Evolutionary conservation across 2,329 filamentous ascomycete species (phyloP), one percentile per base, ranked within the genome.

Genomic region (Didymella sp.): DNA sequence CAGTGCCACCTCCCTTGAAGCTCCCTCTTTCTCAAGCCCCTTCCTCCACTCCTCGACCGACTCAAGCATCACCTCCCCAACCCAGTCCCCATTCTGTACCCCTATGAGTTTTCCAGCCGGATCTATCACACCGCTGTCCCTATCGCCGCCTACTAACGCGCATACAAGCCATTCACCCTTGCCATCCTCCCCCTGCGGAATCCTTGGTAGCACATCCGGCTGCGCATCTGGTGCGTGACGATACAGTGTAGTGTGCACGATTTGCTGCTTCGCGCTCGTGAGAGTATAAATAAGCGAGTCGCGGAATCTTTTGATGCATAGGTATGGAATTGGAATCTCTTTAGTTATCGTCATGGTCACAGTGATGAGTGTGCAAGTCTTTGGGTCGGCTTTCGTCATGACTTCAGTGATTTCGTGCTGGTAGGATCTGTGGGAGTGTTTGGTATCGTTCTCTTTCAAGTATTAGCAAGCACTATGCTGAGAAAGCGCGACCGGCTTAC

Each of bases 191-290:
- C 53, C 47, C 6, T 46, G n/a, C 17, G 33, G n/a, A 1, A 56
- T 52, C 15, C 21, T 27, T 2, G 46, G 42, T 24, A 56, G 17
- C 2, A 2, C 15, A 9, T 28, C 15, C 2, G 51, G 51, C 31
- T 51, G 27, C 6, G 31, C 37, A 3, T 43, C 28, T 22, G 28
- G 9, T 17, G 24, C 47, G 17, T 51, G 37, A 8, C 6, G n/a
- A 6, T 59, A 59, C 9, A 59, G 28, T n/a, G 19, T 51, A 11
- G 42, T n/a, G 17, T 51, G 43, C 8, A 55, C 13, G 6, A 21
- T 4, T 27, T 15, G 15, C 7, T 51, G 33, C 6, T 35, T 49
- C 9, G 21, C 19, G 17, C 19, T 38, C 12, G n/a, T 22, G 15
- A 57, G 38, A 2, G 19, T 38, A 4, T 22, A 28, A 6, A 43